Base-by-base conservation (phyloP, 2,329 filamentous ascomycete species). In the Penicillium sp. region DNA sequence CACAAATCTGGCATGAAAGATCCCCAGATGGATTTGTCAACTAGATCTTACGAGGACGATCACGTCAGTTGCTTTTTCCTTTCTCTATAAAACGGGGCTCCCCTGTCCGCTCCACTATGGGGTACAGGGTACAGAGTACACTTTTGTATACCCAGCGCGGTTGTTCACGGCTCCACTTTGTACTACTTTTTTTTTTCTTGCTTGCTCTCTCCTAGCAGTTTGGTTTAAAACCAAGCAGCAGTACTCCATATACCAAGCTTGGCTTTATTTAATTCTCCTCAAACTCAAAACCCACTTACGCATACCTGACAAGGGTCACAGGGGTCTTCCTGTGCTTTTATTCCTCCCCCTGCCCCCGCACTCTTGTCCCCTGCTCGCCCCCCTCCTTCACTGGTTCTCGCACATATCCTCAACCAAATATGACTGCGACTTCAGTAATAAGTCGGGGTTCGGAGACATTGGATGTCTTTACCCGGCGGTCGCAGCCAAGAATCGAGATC, bases 401-500 rank as follows among this genome's bases (percentile, higher is more conserved):
- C 33, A 13, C 14, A 16, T 26, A 43, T 18, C 7, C 37, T 40
- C 13, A n/a, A 18, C 4, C 26, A 37, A 51, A 48, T 14, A 65
- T 63, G 63, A 40, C 56, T 5, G 48, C 68, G 1, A 58, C 66
- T 18, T 71, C 69, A 4, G 60, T 67, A 24, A 39, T 67, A 50
- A 66, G 64, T 23, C 58, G 61, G 11, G 61, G 62, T 36, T 67
- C 69, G 10, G 63, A 64, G 23, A 58, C 62, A 7, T 53, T 71
- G 23, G 70, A 71, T 39, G 52, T 63, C 16, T 61, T 70, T 14
- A 64, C 62, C 11, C 58, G 59, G n/a, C 66, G 62, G 33, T 61
- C 63, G 5, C 65, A 65, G 28, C 71, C 71, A 3, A 68, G 67
- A 29, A 55, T 75, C 43, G 58, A 65, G 5, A 71, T 75, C 28